These are phyloP conservation scores for Phyllosticta citribraziliensis DNA, from an alignment of 2,329 filamentous ascomycete genomes.

Conservation along the genomic window DNA sequence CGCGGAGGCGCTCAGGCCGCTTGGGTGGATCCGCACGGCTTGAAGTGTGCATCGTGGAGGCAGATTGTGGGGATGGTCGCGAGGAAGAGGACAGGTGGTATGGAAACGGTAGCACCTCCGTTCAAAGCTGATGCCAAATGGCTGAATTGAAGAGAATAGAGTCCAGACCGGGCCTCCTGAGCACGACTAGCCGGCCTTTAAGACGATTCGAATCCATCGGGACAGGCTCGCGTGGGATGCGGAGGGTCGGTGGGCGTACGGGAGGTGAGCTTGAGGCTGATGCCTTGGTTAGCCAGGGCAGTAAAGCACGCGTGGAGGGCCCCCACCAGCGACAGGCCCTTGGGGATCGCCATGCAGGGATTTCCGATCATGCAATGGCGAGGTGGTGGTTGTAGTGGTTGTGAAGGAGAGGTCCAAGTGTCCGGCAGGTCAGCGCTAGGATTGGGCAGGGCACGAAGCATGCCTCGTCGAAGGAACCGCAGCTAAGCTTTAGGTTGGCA, in stretches of 20 bases:
- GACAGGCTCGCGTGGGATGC: background rate
- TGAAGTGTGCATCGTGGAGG: background rate
- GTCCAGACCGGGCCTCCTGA: background rate
- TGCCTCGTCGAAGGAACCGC: background rate
- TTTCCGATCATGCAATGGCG: background rate
- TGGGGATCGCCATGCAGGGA: background rate
- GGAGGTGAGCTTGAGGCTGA: background rate
- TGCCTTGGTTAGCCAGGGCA: background rate
- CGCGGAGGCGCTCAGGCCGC: background rate
- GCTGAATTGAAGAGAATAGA: background rate
- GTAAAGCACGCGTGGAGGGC: background rate
- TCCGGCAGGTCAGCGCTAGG: background rate
- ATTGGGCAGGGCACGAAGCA: background rate
- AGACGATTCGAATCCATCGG: background rate
- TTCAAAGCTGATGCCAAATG: background rate
- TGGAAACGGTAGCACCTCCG: background rate
- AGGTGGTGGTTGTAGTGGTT: background rate
- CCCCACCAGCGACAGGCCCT: background rate
- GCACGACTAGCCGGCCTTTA: background rate
- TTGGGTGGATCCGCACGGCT: background rate
- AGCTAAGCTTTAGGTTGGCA: background rate
- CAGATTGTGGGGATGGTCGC: too few species aligned
- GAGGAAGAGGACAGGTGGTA: background rate
- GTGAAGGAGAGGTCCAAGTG: background rate
- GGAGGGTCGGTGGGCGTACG: background rate